Percentiles rank a stretch among this genome's conserved stretches.
Evolutionary conservation across 352 stramenopile genomes (phyloP).

Genomic region (Pythium periplocum): DNA sequence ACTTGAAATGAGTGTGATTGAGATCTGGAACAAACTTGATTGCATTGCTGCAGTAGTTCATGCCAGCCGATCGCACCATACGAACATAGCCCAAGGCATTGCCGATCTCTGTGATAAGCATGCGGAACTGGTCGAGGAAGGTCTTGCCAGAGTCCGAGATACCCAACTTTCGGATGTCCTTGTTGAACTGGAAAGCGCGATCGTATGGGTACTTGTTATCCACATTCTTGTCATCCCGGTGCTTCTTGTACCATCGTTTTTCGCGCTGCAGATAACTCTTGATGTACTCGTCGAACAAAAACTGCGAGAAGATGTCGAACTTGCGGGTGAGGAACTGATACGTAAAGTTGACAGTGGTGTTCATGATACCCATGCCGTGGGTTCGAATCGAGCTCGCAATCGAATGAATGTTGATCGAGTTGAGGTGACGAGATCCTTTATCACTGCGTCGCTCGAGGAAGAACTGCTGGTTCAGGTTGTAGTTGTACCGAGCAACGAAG

Average conservation of each 20-base stretch:
- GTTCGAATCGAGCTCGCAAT: conserved; percentile 89
- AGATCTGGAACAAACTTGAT: conserved; percentile 91
- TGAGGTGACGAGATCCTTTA: conserved; percentile 89
- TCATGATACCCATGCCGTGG: conserved; percentile 95
- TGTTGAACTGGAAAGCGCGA: conserved; percentile 90
- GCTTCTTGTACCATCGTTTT: conserved; percentile 91
- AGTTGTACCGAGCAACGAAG: conserved; percentile 90
- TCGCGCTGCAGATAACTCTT: conserved; percentile 92
- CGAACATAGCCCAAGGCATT: conserved; percentile 92
- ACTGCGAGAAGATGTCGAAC: conserved; percentile 89
- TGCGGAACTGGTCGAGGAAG: conserved; percentile 88
- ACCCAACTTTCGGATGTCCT: conserved; percentile 85
- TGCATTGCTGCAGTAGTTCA: conserved; percentile 91
- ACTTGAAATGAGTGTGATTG: conserved; percentile 84
- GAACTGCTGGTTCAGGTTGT: conserved; percentile 95
- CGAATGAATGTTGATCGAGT: conserved; percentile 91
- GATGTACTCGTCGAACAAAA: conserved; percentile 94
- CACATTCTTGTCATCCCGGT: conserved; percentile 83
- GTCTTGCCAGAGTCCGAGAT: conserved; percentile 84
- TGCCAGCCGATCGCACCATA: conserved; percentile 90
- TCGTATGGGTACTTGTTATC: conserved; percentile 93
- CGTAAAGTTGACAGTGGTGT: conserved; percentile 94
- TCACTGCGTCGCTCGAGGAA: conserved; percentile 92
- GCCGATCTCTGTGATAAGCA: conserved; percentile 90
- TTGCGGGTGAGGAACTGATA: conserved; percentile 93